These are phyloP conservation scores for Lipomyces mesembrius DNA, from an alignment of 805 yeast species.

Conservation along the genomic window DNA sequence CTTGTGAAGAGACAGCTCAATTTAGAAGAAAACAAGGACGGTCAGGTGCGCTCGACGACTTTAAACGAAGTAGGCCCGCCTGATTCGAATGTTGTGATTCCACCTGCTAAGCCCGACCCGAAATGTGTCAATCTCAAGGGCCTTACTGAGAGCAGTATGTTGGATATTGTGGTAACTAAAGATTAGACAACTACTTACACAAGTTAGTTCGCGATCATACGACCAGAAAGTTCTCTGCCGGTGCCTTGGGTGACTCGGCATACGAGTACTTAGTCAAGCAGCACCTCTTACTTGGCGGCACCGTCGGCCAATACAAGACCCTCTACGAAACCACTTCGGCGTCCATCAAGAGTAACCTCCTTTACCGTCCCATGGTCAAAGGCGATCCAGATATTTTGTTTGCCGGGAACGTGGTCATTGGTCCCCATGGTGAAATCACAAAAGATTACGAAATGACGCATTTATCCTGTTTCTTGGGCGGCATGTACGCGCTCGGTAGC, in stretches of 20 bases:
- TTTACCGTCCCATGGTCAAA: conserved; percentile 54
- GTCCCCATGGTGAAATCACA: conserved; percentile 34
- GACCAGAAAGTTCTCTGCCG: conserved; percentile 42
- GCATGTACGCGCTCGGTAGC: conserved; percentile 57
- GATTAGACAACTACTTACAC: neutral
- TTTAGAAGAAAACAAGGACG: conserved; percentile 7
- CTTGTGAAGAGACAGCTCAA: conserved; percentile 6
- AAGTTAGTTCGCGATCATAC: neutral
- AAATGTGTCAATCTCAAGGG: conserved; percentile 23
- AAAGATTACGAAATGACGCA: conserved; percentile 53
- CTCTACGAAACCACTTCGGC: conserved; percentile 46
- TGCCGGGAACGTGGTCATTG: conserved; percentile 40
- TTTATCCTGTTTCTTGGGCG: conserved; percentile 57
- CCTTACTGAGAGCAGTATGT: conserved; percentile 15
- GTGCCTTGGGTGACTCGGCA: conserved; percentile 53
- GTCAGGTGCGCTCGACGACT: conserved; percentile 5
- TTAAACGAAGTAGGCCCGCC: neutral
- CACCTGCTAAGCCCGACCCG: conserved; percentile 10
- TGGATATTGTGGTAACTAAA: neutral
- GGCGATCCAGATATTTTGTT: conserved; percentile 48
- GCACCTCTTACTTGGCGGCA: conserved; percentile 50
- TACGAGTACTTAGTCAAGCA: conserved; percentile 58
- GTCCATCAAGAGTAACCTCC: conserved; percentile 50
- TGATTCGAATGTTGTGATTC: neutral
- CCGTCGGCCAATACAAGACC: conserved; percentile 47